Evolutionary conservation across 1,284 basidiomycete species (phyloP).

Genomic region (Trichosporon coremiiforme): DNA sequence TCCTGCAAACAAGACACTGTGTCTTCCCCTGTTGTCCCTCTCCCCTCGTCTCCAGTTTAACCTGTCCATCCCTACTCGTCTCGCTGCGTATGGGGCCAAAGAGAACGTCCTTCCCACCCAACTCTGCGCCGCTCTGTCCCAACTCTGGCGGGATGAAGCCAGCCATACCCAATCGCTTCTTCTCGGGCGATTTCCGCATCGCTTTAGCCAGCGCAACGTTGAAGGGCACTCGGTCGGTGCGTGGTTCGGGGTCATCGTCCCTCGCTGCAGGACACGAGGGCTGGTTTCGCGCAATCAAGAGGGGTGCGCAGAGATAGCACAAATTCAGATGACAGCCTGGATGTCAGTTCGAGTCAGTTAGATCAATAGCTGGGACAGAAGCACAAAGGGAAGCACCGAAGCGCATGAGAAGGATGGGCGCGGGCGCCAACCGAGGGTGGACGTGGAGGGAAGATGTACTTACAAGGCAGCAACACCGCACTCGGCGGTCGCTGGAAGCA

Average conservation of each 20-base stretch:
- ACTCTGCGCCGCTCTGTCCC: conserved; percentile 35
- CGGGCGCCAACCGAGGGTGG: too few relatives aligned
- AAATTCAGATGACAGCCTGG: conserved; percentile 49
- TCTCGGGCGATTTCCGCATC: conserved; percentile 35
- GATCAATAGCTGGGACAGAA: too few relatives aligned
- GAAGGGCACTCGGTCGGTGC: conserved; percentile 32
- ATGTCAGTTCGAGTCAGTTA: too few relatives aligned
- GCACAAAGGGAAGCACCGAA: too few relatives aligned
- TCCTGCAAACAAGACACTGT: conserved; percentile 30
- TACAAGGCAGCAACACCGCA: conserved; percentile 47
- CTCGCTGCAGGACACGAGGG: background rate
- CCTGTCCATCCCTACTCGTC: conserved; percentile 5
- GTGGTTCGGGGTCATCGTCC: background rate
- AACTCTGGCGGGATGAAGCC: conserved; percentile 36
- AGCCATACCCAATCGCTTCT: conserved; percentile 35
- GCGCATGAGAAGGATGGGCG: too few relatives aligned
- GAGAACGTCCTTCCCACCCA: conserved; percentile 29
- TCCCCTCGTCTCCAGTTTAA: background rate
- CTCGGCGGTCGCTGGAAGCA: conserved; percentile 43
- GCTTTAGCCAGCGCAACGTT: conserved; percentile 38
- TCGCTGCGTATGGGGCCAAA: background rate
- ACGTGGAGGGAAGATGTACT: conserved; percentile 23
- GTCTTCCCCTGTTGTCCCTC: conserved; percentile 1
- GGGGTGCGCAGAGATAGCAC: conserved; percentile 47
- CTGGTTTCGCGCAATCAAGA: conserved; percentile 34